Evolutionary conservation across 2,329 filamentous ascomycete genomes (phyloP), one percentile per base, ranked within the genome.

Genomic region (Cladosporium sp.): DNA sequence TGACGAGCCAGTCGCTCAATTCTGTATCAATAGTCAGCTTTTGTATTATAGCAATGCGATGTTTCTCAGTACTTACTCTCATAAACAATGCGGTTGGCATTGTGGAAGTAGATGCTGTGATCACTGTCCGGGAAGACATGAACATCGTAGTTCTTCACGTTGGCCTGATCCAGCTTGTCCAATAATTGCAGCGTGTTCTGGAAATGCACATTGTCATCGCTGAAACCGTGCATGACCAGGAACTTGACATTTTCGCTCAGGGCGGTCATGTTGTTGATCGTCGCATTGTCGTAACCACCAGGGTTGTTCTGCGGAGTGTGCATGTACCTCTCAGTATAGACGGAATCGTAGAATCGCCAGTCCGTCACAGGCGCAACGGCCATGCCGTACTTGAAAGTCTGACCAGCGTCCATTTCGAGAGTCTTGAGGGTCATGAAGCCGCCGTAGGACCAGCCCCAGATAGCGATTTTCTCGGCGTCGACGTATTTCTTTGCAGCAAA

Each of bases 371-470:
- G 93, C 1, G 93, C 93, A 45, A 98, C 94, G 6, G 94, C 90
- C 87, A 98, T 95, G 59, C 93, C 94, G 67, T 98, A 98, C 56
- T 84, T 84, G 73, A 96, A 98, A 0, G 91, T 97, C 63, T 82
- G 68, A 4, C 94, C 93, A 7, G 82, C 92, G 65, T 98, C 93
- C 54, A 82, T 79, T 74, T 98, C 93, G 11, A 98, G 82, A 1
- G 89, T 93, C 74, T 98, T 98, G 62, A 98, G 78, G 5, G 93
- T 88, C 75, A 88, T 87, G 75, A 95, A 98, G 9, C 93, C 93
- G 51, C 93, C 93, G 64, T 93, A 98, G 55, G 88, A 95, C 93
- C 93, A 98, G 41, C 93, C 93, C 93, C 93, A 98, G 64, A 98
- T 95, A 16, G 90, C 91, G 59, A 98, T 81, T 49, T 87, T 82